phyloP scores from a whole-genome alignment of 2,329 filamentous ascomycete genomes.

The Aspergillus pseudoviridinutans region DNA sequence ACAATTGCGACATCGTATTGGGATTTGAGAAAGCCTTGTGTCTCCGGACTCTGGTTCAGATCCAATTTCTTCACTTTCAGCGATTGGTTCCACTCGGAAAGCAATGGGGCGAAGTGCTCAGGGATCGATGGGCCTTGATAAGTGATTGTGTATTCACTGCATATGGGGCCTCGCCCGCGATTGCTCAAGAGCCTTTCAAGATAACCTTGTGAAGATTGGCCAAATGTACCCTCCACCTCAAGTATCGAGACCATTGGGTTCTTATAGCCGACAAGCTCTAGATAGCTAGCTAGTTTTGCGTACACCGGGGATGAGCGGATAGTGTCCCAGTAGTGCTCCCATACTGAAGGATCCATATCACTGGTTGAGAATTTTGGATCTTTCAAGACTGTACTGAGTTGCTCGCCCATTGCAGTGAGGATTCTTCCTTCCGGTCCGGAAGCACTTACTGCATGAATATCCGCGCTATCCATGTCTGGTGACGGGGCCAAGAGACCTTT shows the following conservation, averaged over 20 bases:
- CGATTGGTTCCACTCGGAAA: slow-evolving; percentile 9
- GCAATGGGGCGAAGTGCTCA: neutral
- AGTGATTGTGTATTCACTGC: slow-evolving; percentile 14
- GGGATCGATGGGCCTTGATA: slow-evolving; percentile 1
- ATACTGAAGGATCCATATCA: neutral
- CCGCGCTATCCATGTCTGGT: neutral
- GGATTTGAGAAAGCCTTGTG: slow-evolving; percentile 3
- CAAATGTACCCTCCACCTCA: slow-evolving; percentile 17
- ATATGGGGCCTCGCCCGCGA: slow-evolving; percentile 1
- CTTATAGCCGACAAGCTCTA: slow-evolving; percentile 17
- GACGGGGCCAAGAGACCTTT: neutral
- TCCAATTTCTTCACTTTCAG: slow-evolving; percentile 10
- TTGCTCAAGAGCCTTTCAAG: slow-evolving; percentile 1
- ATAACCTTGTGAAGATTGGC: slow-evolving; percentile 7
- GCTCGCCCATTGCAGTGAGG: slow-evolving; percentile 8
- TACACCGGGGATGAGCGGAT: slow-evolving; percentile 4
- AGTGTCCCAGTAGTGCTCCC: slow-evolving; percentile 4
- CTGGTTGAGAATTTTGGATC: neutral
- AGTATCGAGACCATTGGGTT: slow-evolving; percentile 22
- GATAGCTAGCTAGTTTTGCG: slow-evolving; percentile 7
- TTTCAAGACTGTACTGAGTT: slow-evolving; percentile 6
- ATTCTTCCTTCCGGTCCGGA: slow-evolving; percentile 5
- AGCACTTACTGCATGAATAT: neutral
- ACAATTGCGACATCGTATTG: slow-evolving; percentile 17
- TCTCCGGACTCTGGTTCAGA: neutral